Evolutionary conservation across 2,329 filamentous ascomycete genomes (phyloP), one percentile per base, ranked within the genome.

Genomic region (Ceratocystis colombiana): DNA sequence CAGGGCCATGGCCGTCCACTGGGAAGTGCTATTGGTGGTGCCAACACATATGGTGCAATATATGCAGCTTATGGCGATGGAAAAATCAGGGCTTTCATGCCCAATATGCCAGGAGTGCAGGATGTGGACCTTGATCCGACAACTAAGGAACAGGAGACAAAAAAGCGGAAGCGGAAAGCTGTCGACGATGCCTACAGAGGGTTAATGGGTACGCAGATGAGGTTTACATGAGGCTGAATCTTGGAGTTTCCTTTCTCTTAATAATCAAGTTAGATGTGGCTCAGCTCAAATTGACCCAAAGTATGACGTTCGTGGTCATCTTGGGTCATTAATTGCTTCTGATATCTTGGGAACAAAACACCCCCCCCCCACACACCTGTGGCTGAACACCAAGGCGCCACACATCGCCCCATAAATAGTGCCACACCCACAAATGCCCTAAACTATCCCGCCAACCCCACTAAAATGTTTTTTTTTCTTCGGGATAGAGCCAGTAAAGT

Each of bases 1-100:
- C 82, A 83, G 1, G 88, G 89, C 41, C 79, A 82, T 25, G 80
- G 81, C 15, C 77, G 78, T 1, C 80, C 79, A 2, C 79, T 79
- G 5, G 85, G 84, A 0, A 73, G 87, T 1, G 85, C 88, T 70
- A 82, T 83, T 78, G 82, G 82, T 3, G 82, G 82, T 1, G 77
- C 74, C 1, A 82, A 79, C 68, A 78, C 77, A 22, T 70, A 79
- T 3, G 82, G 82, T 0, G 80, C 77, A 7, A 72, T 96, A 67
- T 95, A 90, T 75, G 94, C 90, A 64, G 88, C 86, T 1, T 90
- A 96, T 71, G 80, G 87, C 2, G 90, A 96, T 73, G 93, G 93
- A 0, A 87, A 87, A 64, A 93, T 97, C 67, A 82, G 88, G 57
- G 83, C 84, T 3, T 96, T 93, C 91, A 80, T 81, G 70, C 88